Base-by-base conservation (phyloP, 495 filamentous ascomycete species). In the Hypoxylon intermedium region DNA sequence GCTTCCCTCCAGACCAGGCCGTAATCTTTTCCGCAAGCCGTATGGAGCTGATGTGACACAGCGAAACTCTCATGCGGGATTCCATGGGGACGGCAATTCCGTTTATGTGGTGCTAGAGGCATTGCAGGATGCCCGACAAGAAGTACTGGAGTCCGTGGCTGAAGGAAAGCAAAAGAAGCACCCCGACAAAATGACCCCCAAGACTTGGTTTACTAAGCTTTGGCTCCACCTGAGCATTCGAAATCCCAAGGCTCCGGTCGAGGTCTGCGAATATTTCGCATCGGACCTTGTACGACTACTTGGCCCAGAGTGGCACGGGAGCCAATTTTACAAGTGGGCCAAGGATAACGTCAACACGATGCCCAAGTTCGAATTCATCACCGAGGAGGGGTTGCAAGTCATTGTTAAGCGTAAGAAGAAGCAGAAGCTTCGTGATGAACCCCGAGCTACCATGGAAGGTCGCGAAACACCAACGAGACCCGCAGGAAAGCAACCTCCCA, bases 161-260 rank as follows among this genome's bases (percentile, higher is more conserved):
- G 47, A 68, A 31, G 63, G 57, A 30, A 67, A 36, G 31, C 55
- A 64, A 6, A 71, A 58, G 37, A 69, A 69, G 33, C 62, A 58
- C 19, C 53, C 67, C 0, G 37, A 69, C 43, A 45, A 63, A 6
- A 37, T 67, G 18, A 62, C 19, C 23, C 20, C 42, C 18, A 69
- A 63, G 28, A 51, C 18, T 9, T 69, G 66, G 68, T 63, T 26
- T 6, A 54, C 20, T 0, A 65, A 62, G 12, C 13, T 79, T 9
- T 76, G 60, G 42, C 55, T 67, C 41, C 67, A 67, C 24, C 71
- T 73, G 44, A 78, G 66, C 24, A 67, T 78, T 6, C 64, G 59
- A 20, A 44, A 60, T 2, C 68, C 73, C 47, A 37, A 16, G 12
- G 54, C 58, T 0, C 23, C 63, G 1, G 33, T 52, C 11, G 63